A percentile compares a stretch with the other conserved stretches of the same genome.
These are phyloP conservation scores for Ophiostoma sp. DNA, from an alignment of 2,329 filamentous ascomycete species.

Conservation along the genomic window DNA sequence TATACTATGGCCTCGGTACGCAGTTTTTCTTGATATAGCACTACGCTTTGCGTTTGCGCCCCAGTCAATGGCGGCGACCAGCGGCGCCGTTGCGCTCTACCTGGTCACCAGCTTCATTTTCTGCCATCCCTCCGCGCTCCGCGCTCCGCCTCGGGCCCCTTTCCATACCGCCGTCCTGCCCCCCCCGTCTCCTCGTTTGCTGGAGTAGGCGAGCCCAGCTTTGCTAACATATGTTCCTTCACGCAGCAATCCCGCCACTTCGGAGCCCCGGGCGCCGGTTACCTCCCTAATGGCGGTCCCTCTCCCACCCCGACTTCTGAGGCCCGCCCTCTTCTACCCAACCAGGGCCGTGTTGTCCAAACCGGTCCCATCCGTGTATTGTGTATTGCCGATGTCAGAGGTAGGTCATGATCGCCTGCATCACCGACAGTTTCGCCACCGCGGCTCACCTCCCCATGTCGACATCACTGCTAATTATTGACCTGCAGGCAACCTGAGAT, in stretches of 20 bases:
- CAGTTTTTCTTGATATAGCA: background rate
- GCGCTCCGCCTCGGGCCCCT: background rate
- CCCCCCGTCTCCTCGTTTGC: background rate
- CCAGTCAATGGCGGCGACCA: background rate
- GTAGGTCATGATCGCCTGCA: conserved; percentile 38
- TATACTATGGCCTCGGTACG: conserved; percentile 26
- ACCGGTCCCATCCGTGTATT: conserved; percentile 61
- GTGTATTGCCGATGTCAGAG: conserved; percentile 68
- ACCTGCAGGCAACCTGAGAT: conserved; percentile 76
- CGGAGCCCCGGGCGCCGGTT: conserved; percentile 37
- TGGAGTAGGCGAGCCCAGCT: background rate
- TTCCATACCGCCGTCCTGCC: background rate
- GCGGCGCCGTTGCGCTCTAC: background rate
- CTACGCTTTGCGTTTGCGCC: background rate
- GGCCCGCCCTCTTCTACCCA: conserved; percentile 60
- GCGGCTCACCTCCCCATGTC: too few relatives aligned
- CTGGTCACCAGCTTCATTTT: background rate
- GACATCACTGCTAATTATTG: conserved; percentile 24
- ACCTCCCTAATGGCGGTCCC: conserved; percentile 55
- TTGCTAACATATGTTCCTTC: background rate
- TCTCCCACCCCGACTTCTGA: conserved; percentile 49
- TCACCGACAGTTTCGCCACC: background rate
- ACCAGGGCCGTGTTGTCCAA: conserved; percentile 62
- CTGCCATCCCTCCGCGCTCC: background rate
- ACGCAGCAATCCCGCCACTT: conserved; percentile 37